Evolutionary conservation across 1,139 yeast genomes (phyloP), one percentile per base, ranked within the genome.

Genomic region (Torulaspora globosa): DNA sequence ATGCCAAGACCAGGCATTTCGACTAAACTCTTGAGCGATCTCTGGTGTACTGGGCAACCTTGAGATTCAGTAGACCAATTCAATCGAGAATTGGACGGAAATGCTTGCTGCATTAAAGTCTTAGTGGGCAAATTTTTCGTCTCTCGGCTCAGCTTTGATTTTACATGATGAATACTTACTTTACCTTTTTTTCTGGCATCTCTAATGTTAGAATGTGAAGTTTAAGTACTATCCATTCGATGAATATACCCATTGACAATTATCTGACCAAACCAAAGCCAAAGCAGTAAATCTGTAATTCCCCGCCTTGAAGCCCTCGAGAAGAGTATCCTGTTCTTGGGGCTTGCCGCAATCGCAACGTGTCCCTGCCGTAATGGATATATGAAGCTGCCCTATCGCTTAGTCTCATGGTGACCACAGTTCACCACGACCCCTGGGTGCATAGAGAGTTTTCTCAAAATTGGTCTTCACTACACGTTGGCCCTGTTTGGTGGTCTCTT

Each of bases 201-300:
- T 62, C 65, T 62, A 62, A 61, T 60, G 65, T 56, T 61, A 62
- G 66, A 52, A 53, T 57, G 62, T 46, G 63, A 53, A 50, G 66
- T 62, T 62, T 62, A 58, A 62, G 66, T 62, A 62, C 66, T 52
- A 47, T 55, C 59, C 63, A 59, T 49, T 59, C 66, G 63, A 62
- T 62, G 66, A 62, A 61, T 62, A 60, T 57, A 57, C 52, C 29
- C 36, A 40, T 37, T 45, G 51, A 48, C 51, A 37, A 48, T 35
- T 30, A 45, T 48, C 51, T 48, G 51, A 48, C 16, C 34, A 34
- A 33, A 39, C n/a, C 38, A 36, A 31, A 23, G 24, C 23, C 15
- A 18, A 16, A 18, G 14, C 16, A 32, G 26, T 32, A n/a, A 16
- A 5, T 16, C 26, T 29, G 29, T 11, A 26, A 26, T 11, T 5